These are phyloP conservation scores for Naematelia encephala DNA, from an alignment of 768 basidiomycete species.

Conservation along the genomic window DNA sequence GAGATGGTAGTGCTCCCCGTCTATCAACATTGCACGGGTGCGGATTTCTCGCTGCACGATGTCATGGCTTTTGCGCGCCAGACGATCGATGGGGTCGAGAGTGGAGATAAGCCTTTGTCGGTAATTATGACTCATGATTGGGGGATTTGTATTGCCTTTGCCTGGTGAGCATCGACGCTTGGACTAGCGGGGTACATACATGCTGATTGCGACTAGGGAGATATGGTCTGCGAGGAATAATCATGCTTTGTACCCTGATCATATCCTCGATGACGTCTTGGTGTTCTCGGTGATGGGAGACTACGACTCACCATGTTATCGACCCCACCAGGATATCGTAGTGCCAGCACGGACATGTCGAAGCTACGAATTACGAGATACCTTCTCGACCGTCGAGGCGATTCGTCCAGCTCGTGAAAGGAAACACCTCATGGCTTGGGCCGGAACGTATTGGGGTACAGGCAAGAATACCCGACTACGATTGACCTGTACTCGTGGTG, in stretches of 20 bases:
- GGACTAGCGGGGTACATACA: too few species aligned
- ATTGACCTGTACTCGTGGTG: conserved; percentile 44
- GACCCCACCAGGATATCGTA: conserved; percentile 50
- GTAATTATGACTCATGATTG: conserved; percentile 50
- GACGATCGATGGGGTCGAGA: conserved; percentile 34
- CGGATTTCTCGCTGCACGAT: conserved; percentile 37
- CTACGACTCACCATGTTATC: conserved; percentile 49
- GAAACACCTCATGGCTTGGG: conserved; percentile 41
- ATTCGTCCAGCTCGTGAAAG: conserved; percentile 42
- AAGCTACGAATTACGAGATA: conserved; percentile 32
- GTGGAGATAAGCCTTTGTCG: conserved; percentile 28
- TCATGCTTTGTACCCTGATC: conserved; percentile 33
- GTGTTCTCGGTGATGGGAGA: conserved; percentile 51
- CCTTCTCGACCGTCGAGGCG: conserved; percentile 33
- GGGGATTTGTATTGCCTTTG: conserved; percentile 48
- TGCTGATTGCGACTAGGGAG: conserved; percentile 26
- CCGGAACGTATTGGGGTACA: conserved; percentile 51
- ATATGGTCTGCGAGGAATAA: conserved; percentile 43
- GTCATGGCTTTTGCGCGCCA: conserved; percentile 31
- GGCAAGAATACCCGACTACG: conserved; percentile 43
- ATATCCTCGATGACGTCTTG: conserved; percentile 41
- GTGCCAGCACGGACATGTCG: conserved; percentile 48
- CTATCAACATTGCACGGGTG: conserved; percentile 45
- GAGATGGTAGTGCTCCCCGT: conserved; percentile 47
- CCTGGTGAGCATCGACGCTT: too few species aligned